phyloP scores from a whole-genome alignment of 176 grass and related monocot genomes.

The Oryza coarctata region DNA sequence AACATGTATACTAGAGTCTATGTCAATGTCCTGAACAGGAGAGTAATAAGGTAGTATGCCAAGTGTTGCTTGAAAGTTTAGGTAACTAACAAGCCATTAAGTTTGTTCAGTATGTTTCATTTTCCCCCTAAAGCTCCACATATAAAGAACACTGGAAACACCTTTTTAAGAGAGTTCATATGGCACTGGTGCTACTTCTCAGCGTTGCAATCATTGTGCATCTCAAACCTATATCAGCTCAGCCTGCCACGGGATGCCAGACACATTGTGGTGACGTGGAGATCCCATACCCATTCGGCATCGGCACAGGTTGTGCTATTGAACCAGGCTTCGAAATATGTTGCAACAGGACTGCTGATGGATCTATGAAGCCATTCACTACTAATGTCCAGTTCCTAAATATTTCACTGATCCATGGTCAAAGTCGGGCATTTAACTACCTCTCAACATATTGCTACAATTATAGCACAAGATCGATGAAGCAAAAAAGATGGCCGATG shows the following conservation, averaged over 20 bases:
- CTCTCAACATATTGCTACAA: conserved; percentile 26
- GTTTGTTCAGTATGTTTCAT: too few species aligned
- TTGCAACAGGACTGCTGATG: neutral
- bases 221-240: neutral
- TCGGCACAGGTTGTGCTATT: neutral
- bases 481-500: accelerated
- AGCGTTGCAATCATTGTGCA: neutral
- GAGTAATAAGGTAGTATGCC: too few species aligned
- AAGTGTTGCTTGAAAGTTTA: too few species aligned
- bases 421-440: neutral
- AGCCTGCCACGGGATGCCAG: neutral
- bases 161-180: too few species aligned
- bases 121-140: too few species aligned
- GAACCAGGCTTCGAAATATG: neutral
- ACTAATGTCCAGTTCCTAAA: neutral
- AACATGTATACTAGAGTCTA: too few species aligned
- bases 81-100: too few species aligned
- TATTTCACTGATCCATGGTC: conserved; percentile 1
- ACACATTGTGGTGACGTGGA: conserved; percentile 7
- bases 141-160: too few species aligned
- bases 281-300: conserved; percentile 32
- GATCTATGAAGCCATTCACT: conserved; percentile 1
- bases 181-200: neutral
- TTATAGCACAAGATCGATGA: neutral
- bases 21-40: too few species aligned